Percentiles rank a stretch among this genome's conserved stretches.
phyloP scores from a whole-genome alignment of 208 protist genomes.

The Leishmania lainsoni region DNA sequence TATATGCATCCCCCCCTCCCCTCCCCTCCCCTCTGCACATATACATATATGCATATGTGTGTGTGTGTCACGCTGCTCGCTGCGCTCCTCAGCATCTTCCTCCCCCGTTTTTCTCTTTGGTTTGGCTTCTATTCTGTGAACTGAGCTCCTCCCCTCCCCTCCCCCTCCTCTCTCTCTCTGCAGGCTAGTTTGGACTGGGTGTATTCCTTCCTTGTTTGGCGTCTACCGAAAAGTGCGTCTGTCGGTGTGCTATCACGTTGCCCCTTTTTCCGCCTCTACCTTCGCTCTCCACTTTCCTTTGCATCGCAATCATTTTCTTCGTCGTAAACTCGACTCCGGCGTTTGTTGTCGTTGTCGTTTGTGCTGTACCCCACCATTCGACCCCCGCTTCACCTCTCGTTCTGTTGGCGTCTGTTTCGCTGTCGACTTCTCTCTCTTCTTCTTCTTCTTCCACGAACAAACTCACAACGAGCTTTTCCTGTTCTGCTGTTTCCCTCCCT shows the following conservation, averaged over 20 bases:
- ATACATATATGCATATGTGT: background rate
- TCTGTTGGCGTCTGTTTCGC: background rate
- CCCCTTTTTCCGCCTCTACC: no score
- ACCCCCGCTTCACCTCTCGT: no score
- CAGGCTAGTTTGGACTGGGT: no score
- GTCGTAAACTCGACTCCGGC: no score
- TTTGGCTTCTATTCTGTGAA: background rate
- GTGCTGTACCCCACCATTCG: no score
- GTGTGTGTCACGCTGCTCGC: no score
- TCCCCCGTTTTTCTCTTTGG: background rate
- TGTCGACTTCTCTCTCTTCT: background rate
- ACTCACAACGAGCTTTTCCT: background rate
- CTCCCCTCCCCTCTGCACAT: no score
- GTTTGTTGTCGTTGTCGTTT: no score
- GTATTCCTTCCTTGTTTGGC: no score
- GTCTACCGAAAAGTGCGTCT: background rate
- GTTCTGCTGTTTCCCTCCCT: background rate
- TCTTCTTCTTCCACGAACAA: background rate
- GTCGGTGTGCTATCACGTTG: background rate
- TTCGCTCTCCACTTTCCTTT: background rate
- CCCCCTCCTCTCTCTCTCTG: no score
- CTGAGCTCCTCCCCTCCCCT: background rate
- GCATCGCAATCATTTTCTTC: no score
- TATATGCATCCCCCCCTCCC: background rate
- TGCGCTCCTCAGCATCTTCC: background rate